Evolutionary conservation across 2,329 filamentous ascomycete genomes (phyloP).

Genomic region (Aspergillus quadrilineatus): DNA sequence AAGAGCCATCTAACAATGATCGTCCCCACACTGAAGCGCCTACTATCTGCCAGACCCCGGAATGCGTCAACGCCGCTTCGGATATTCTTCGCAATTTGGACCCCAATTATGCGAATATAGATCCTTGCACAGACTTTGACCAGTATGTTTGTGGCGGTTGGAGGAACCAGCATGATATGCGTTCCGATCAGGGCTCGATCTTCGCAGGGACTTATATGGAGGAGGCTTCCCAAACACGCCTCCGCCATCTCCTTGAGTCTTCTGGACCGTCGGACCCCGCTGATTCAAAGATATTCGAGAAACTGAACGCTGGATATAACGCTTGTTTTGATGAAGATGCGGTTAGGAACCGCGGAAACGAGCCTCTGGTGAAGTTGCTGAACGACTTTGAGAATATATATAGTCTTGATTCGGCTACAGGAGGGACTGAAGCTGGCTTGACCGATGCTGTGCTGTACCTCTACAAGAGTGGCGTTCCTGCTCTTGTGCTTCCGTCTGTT

Average conservation of each 20-base stretch:
- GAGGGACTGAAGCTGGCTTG: conserved; percentile 28
- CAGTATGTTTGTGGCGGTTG: conserved; percentile 68
- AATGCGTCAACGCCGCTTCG: conserved; percentile 63
- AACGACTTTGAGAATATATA: conserved; percentile 52
- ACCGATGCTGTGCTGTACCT: conserved; percentile 40
- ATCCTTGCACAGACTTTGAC: conserved; percentile 70
- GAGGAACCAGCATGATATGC: conserved; percentile 62
- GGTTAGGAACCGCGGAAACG: conserved; percentile 55
- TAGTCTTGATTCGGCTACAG: conserved; percentile 31
- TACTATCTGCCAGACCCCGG: conserved; percentile 55
- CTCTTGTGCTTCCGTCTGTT: conserved; percentile 33
- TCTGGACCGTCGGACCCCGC: conserved; percentile 37
- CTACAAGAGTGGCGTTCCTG: conserved; percentile 36
- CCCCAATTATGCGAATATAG: conserved; percentile 61
- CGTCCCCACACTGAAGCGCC: conserved; percentile 20
- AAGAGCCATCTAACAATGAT: conserved; percentile 11
- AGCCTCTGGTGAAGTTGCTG: conserved; percentile 59
- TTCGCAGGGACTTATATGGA: conserved; percentile 63
- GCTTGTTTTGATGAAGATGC: conserved; percentile 64
- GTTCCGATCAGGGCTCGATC: conserved; percentile 61
- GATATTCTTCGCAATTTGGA: conserved; percentile 63
- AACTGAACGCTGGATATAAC: conserved; percentile 63
- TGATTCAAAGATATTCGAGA: conserved; percentile 57
- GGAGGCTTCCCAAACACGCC: conserved; percentile 58
- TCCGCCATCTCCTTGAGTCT: conserved; percentile 64